Evolutionary conservation across 1,139 yeast species (phyloP).

Genomic region (Zygoascus hellenicus): DNA sequence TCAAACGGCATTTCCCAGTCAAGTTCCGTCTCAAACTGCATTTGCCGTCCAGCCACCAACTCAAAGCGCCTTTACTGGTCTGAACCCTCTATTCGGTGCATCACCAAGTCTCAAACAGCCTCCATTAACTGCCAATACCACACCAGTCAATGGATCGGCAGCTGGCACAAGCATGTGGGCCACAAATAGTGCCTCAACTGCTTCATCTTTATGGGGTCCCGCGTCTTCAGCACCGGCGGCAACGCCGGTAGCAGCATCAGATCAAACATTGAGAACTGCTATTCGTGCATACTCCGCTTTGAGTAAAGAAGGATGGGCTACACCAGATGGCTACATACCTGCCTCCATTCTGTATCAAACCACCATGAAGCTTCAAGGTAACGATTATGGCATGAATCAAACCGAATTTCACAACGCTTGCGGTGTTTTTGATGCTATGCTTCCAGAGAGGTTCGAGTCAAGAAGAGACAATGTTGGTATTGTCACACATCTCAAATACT

Average conservation of each 20-base stretch:
- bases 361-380: conserved; percentile 23
- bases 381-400: conserved; percentile 21
- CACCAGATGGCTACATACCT: conserved; percentile 33
- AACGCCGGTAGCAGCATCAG: conserved; percentile 4
- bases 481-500: conserved; percentile 30
- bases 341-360: conserved; percentile 32
- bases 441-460: conserved; percentile 24
- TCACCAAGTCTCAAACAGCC: not conserved
- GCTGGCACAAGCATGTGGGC: conserved; percentile 11
- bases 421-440: conserved; percentile 17
- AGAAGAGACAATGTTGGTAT: conserved; percentile 32
- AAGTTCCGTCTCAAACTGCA: no score
- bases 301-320: conserved; percentile 23
- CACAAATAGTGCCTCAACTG: conserved; percentile 1
- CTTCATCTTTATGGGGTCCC: conserved; percentile 10
- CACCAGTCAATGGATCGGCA: not conserved
- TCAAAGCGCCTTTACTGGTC: not conserved
- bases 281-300: conserved; percentile 25
- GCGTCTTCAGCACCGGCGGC: conserved; percentile 1
- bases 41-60: not conserved
- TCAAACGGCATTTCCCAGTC: no score
- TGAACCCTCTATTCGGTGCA: conserved; percentile 3
- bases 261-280: conserved; percentile 25
- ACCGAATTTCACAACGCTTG: conserved; percentile 31
- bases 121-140: not conserved